These are phyloP conservation scores for Dryas drummondii DNA, from an alignment of 306 rosid species.

Conservation along the genomic window DNA sequence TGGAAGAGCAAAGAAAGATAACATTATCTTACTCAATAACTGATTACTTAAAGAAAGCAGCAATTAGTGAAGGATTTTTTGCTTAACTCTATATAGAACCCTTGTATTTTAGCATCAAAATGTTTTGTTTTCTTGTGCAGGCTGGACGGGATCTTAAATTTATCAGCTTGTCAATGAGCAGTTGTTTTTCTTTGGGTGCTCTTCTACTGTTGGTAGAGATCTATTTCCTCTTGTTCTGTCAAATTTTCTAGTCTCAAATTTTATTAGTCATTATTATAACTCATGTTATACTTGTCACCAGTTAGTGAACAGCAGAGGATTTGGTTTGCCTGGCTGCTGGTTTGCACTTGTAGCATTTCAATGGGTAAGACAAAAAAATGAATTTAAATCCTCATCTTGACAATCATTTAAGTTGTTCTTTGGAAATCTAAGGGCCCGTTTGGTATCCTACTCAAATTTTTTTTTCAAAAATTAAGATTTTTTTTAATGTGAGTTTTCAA, in stretches of 20 bases:
- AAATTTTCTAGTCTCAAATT: background rate
- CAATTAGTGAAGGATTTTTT: background rate
- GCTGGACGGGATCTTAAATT: conserved; percentile 66
- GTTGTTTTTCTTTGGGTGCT: conserved; percentile 53
- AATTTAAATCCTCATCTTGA: no score
- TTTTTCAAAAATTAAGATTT: no score
- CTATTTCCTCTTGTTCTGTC: background rate
- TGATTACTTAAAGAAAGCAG: background rate
- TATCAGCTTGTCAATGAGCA: conserved; percentile 54
- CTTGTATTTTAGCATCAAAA: background rate
- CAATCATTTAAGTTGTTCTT: no score
- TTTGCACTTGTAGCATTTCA: conserved; percentile 50
- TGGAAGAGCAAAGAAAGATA: background rate
- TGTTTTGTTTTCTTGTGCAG: conserved; percentile 32
- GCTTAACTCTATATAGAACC: background rate
- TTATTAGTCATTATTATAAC: background rate
- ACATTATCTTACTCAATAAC: background rate
- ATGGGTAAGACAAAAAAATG: conserved; percentile 44
- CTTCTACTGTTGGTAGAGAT: conserved; percentile 40
- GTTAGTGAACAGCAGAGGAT: conserved; percentile 46
- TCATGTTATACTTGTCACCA: conserved; percentile 4
- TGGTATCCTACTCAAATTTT: no score
- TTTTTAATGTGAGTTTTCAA: no score
- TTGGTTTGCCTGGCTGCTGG: conserved; percentile 64
- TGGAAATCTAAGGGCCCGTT: no score